phyloP scores from a whole-genome alignment of 257 asterid species.

The Perilla frutescens region DNA sequence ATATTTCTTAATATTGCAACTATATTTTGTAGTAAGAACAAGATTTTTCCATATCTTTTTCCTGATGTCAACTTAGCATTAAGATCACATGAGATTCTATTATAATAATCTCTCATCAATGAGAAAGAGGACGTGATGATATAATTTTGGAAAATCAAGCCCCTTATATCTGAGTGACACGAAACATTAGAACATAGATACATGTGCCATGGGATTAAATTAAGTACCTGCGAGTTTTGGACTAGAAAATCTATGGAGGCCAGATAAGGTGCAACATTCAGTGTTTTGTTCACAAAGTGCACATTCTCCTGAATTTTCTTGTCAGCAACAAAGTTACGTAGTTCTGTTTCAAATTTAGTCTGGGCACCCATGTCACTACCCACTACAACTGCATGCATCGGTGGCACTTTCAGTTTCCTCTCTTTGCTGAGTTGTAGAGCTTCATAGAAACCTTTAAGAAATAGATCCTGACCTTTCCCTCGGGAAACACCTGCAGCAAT shows the following conservation, averaged over 20 bases:
- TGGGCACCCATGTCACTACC: conserved; percentile 92
- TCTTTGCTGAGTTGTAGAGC: conserved; percentile 70
- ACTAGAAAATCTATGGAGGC: conserved; percentile 92
- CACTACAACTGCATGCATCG: conserved; percentile 79
- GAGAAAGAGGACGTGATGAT: neutral
- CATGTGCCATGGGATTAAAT: neutral
- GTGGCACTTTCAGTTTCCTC: conserved; percentile 70
- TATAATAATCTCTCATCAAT: neutral
- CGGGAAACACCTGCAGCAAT: conserved; percentile 88
- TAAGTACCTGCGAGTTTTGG: conserved; percentile 91
- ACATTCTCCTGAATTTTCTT: conserved; percentile 72
- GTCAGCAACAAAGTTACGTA: conserved; percentile 68
- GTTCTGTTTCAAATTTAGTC: conserved; percentile 83
- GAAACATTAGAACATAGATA: neutral
- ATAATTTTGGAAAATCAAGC: conserved; percentile 16
- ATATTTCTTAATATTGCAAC: conserved; percentile 16
- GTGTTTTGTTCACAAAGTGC: conserved; percentile 88
- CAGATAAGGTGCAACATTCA: conserved; percentile 89
- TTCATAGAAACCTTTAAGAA: conserved; percentile 79
- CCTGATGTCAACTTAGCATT: neutral
- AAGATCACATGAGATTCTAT: neutral
- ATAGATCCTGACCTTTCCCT: conserved; percentile 96
- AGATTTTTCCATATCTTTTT: neutral
- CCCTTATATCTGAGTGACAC: conserved; percentile 11
- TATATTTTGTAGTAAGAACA: conserved; percentile 8